Evolutionary conservation across 768 basidiomycete species (phyloP), one percentile per base, ranked within the genome.

Genomic region (Leccinum subtestaceum): DNA sequence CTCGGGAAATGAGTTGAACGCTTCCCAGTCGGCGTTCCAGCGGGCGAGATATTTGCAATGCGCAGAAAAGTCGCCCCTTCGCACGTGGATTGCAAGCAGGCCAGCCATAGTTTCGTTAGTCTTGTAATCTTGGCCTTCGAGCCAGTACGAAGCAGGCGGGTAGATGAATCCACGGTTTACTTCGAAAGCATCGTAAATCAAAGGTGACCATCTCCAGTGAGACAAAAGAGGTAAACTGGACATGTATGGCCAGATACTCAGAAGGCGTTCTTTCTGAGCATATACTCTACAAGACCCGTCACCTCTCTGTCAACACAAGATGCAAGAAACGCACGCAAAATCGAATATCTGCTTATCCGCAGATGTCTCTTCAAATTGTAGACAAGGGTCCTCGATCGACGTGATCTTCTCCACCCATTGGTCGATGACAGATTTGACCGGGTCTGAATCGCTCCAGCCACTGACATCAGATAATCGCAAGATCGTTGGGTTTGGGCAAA

Each of bases 1-100:
- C 29, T 63, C 70, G 0, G 78, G 77, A 61, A 81, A 75, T 36
- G 69, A 69, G 65, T 80, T 80, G 72, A 79, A 82, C 5, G 74
- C 77, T 51, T 74, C 73, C 73, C 72, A 82, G 4, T 66, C 65
- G n/a, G 74, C 60, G 29, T 64, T 66, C 60, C 65, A 65, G 32
- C 62, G 63, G 3, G 74, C 74, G 38, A 84, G 73, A 53, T 64
- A 60, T 10, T 57, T 53, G 67, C 82, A 84, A 68, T 83, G 81
- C 0, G 60, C 55, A 23, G 68, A 32, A 59, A 74, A 83, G 68
- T 82, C 82, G 5, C 82, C 82, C 29, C 81, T 74, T 6, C 82
- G 80, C 46, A 84, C 70, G 62, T 84, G 82, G 11, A 83, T 64
- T 15, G 72, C 80, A 17, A 84, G 71, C 0, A 81, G 67, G 21